Evolutionary conservation across 139 green algal species (phyloP), one percentile per base, ranked within the genome.

Genomic region (Marvania coccoides): DNA sequence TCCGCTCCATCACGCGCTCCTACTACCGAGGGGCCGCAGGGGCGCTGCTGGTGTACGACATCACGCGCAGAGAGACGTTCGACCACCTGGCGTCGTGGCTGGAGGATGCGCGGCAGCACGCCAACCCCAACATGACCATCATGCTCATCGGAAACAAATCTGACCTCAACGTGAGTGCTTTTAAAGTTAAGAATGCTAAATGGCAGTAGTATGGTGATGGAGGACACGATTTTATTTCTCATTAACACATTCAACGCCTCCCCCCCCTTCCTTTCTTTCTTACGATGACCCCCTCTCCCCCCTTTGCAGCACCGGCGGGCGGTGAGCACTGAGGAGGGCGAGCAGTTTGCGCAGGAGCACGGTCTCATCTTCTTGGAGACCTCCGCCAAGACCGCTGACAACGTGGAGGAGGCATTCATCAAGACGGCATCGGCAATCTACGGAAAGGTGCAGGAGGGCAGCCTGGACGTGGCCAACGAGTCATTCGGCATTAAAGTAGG

Each of bases 61-160:
- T 99, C 67, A 98, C 94, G n/a, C 80, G 91, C 60, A 78, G 95
- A 14, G 95, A 99, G 61, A 99, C 94, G 5, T 98, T 98, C 78
- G 93, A 97, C 69, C 91, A 98, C 67, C 73, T 99, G 34, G 87
- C 93, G 2, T 93, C 79, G 69, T 99, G 95, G 95, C 81, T 99
- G 46, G 95, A 99, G 63, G 95, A 99, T 70, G 95, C 95, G 6
- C 77, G 94, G 40, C 93, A 98, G 80, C 95, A 99, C 69, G 95
- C 95, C 23, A 99, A 99, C 83, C 87, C 90, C 33, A 96, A 97
- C 83, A 99, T 99, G 95, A 99, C 93, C 47, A 98, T 99, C 75
- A 99, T 98, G 95, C 83, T 99, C 24, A 99, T 99, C 37, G 95
- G 95, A 45, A 99, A 99, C 85, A 99, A 99, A 81, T 84, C 77